phyloP scores from a whole-genome alignment of 2,329 filamentous ascomycete genomes.

The Arthrobotrys sinensis region DNA sequence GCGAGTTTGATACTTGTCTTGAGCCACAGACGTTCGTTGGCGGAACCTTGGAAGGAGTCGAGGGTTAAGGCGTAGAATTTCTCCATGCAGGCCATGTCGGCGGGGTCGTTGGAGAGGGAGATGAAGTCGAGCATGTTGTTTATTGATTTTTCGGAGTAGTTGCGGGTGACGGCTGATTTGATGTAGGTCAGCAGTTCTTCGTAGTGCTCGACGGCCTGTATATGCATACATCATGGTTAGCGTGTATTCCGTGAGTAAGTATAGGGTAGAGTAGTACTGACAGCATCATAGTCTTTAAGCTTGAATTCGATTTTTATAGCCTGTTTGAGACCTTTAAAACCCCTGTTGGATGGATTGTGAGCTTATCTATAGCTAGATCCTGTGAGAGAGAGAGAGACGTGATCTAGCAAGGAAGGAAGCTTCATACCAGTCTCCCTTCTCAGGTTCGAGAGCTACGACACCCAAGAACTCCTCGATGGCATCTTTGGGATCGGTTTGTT shows the following conservation, averaged over 20 bases:
- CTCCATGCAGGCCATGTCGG: slow-evolving; percentile 86
- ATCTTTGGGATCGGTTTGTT: slow-evolving; percentile 85
- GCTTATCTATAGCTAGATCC: slow-evolving; percentile 19
- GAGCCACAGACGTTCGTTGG: slow-evolving; percentile 96
- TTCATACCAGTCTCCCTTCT: slow-evolving; percentile 90
- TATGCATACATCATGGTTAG: background rate
- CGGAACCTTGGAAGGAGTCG: slow-evolving; percentile 94
- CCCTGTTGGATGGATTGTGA: slow-evolving; percentile 69
- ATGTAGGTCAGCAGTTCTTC: slow-evolving; percentile 96
- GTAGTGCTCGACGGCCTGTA: slow-evolving; percentile 90
- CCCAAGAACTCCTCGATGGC: slow-evolving; percentile 94
- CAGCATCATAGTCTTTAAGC: slow-evolving; percentile 87
- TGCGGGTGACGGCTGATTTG: slow-evolving; percentile 94
- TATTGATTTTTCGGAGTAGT: slow-evolving; percentile 99
- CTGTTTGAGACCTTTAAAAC: slow-evolving; percentile 97
- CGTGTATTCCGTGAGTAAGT: slow-evolving; percentile 55
- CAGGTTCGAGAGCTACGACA: slow-evolving; percentile 84
- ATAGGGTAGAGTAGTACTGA: slow-evolving; percentile 66
- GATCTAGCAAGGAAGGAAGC: background rate
- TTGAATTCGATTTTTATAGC: slow-evolving; percentile 98
- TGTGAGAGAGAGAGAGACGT: slow-evolving; percentile 18
- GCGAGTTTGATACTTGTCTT: slow-evolving; percentile 99
- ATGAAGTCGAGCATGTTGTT: slow-evolving; percentile 99
- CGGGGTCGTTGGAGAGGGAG: slow-evolving; percentile 79
- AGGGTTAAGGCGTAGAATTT: slow-evolving; percentile 95